Conservation (phyloP, 2,329 filamentous ascomycete genomes). For the Neofusicoccum parvum region DNA sequence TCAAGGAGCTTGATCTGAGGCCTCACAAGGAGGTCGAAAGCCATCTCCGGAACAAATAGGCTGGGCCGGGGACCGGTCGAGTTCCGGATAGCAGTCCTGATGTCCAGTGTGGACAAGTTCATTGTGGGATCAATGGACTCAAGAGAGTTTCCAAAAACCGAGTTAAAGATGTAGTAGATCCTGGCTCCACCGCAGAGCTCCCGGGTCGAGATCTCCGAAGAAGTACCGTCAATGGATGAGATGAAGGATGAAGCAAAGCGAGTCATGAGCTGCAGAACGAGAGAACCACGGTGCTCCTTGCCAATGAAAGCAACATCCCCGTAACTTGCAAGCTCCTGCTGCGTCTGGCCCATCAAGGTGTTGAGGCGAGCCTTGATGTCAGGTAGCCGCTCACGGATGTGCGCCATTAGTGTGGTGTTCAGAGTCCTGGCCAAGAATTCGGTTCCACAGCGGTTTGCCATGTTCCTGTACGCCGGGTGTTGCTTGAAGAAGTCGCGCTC, state of each 20-base stretch:
- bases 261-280: conserved; percentile 97
- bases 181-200: conserved; percentile 92
- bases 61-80: conserved; percentile 95
- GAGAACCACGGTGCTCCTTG: conserved; percentile 91
- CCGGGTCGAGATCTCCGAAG: conserved; percentile 97
- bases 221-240: conserved; percentile 97
- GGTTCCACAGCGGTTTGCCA: conserved; percentile 89
- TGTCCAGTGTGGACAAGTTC: conserved; percentile 92
- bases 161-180: conserved; percentile 99
- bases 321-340: conserved; percentile 96
- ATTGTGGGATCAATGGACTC: conserved; percentile 95
- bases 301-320: conserved; percentile 97
- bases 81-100: conserved; percentile 95
- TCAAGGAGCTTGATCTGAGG: conserved; percentile 98
- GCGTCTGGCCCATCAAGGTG: conserved; percentile 98
- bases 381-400: conserved; percentile 92
- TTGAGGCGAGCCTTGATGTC: conserved; percentile 98
- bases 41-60: conserved; percentile 95
- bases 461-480: conserved; percentile 95
- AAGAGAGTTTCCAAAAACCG: conserved; percentile 93
- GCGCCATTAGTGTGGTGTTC: conserved; percentile 91
- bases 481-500: conserved; percentile 96
- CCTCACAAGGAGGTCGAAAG: conserved; percentile 96
- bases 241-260: conserved; percentile 97
- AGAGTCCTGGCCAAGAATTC: conserved; percentile 92